Evolutionary conservation across 495 filamentous ascomycete genomes (phyloP), one percentile per base, ranked within the genome.

Genomic region (Penicillium odoratum): DNA sequence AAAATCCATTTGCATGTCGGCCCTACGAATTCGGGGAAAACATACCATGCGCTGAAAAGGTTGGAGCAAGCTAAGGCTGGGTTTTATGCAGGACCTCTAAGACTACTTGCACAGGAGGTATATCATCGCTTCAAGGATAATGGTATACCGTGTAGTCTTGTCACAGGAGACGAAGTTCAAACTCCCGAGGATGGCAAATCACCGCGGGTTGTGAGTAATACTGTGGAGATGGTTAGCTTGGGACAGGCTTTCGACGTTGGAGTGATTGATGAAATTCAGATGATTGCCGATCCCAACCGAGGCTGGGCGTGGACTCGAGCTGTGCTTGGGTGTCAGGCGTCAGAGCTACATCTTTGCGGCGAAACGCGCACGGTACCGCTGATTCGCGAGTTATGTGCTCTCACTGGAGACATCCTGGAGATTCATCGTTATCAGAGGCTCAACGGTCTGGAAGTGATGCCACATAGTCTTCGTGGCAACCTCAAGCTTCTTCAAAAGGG

Each of bases 231-330:
- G 95, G 83, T 92, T 42, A 88, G 88, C 36, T 60, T 96, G 9
- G 88, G 87, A 55, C 65, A 64, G 13, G 59, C 64, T 4, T 84
- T 92, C 30, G 93, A 98, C 47, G 94, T 98, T 51, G 92, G 91
- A 8, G 93, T 99, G 61, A 91, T 99, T 54, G 93, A 98, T 65
- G 93, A 98, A 75, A 98, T 98, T 55, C 95, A 99, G 68, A 97
- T 97, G 94, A 92, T 98, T 55, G 88, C 86, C 18, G 85, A 91
- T 64, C 48, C 68, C 3, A 81, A 88, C 1, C 88, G 95, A 48
- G 95, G 95, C 3, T 97, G 92, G 92, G 95, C 93, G 31, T 99
- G 95, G 95, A 97, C 94, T 6, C 87, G 92, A 68, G 94, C 94
- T 29, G 81, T 97, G 9, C 79, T 99, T 16, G 95, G 94, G 26